Evolutionary conservation across 2,329 filamentous ascomycete species (phyloP).

Genomic region (Alternaria hordeiaustralica): DNA sequence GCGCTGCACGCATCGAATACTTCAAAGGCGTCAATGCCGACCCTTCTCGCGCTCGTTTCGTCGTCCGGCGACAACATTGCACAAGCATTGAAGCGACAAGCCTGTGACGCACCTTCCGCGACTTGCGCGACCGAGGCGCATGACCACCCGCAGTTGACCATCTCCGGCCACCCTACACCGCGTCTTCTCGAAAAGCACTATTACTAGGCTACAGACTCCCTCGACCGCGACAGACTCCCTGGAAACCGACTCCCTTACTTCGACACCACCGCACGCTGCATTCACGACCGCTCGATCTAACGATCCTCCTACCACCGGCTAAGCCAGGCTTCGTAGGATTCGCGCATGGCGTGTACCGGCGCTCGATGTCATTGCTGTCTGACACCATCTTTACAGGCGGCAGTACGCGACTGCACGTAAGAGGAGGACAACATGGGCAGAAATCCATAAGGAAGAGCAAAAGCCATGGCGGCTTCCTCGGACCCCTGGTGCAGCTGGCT

Average conservation of each 20-base stretch:
- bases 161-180: slow-evolving; percentile 20
- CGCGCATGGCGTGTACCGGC: slow-evolving; percentile 42
- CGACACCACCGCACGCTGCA: background rate
- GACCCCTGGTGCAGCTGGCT: slow-evolving; percentile 46
- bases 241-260: slow-evolving; percentile 2
- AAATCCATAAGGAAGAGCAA: slow-evolving; percentile 29
- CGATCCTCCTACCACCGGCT: slow-evolving; percentile 19
- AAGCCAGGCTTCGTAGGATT: slow-evolving; percentile 15
- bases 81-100: background rate
- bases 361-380: slow-evolving; percentile 47
- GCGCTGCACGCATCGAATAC: slow-evolving; percentile 4
- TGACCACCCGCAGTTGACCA: slow-evolving; percentile 25
- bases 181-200: slow-evolving; percentile 17
- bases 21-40: background rate
- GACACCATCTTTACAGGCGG: slow-evolving; percentile 43
- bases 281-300: slow-evolving; percentile 1
- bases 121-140: slow-evolving; percentile 24
- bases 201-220: slow-evolving; percentile 5
- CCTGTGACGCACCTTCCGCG: slow-evolving; percentile 28
- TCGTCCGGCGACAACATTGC: background rate
- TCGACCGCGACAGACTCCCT: background rate
- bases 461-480: slow-evolving; percentile 42
- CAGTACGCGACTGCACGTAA: slow-evolving; percentile 38
- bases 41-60: background rate
- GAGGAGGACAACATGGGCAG: slow-evolving; percentile 16